Conservation (phyloP, 2,329 filamentous ascomycete species). For the Cytospora mali region DNA sequence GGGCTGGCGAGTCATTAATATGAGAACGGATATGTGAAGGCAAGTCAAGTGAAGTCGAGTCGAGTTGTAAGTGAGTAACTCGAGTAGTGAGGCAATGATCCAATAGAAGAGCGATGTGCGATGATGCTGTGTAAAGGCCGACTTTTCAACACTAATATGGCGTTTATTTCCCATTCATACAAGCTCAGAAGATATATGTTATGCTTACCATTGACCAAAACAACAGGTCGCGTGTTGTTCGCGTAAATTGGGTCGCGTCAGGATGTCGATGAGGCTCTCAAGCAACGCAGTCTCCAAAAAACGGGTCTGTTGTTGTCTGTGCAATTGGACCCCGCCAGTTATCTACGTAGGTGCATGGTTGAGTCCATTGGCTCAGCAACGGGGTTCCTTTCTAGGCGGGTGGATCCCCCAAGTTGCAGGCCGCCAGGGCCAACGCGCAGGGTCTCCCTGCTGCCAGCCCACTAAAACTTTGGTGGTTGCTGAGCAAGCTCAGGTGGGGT, state of each 20-base stretch:
- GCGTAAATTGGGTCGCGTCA: constrained; percentile 27
- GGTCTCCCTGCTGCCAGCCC: background rate
- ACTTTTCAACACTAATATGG: background rate
- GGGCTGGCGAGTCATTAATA: background rate
- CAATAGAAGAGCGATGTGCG: background rate
- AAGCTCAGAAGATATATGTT: background rate
- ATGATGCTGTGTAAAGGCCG: constrained; percentile 11
- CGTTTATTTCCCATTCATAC: constrained; percentile 5
- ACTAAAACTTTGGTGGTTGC: constrained; percentile 25
- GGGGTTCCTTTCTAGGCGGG: constrained; percentile 16
- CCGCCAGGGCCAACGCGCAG: background rate
- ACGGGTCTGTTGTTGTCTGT: constrained; percentile 21
- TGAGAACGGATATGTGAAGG: constrained; percentile 13
- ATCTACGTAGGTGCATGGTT: constrained; percentile 1
- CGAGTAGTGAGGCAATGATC: constrained; percentile 7
- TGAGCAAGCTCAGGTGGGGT: constrained; percentile 20
- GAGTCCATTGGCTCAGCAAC: constrained; percentile 25
- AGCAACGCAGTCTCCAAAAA: constrained; percentile 10
- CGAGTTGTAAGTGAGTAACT: constrained; percentile 1
- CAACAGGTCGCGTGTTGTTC: constrained; percentile 22
- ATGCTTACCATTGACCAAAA: constrained; percentile 5
- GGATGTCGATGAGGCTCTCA: constrained; percentile 12
- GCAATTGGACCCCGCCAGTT: too few species aligned
- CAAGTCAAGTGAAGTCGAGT: background rate
- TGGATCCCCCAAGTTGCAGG: background rate